Percentiles rank a stretch among this genome's conserved stretches.
phyloP scores from a whole-genome alignment of 176 grass and related monocot species.

The Musa troglodytarum region DNA sequence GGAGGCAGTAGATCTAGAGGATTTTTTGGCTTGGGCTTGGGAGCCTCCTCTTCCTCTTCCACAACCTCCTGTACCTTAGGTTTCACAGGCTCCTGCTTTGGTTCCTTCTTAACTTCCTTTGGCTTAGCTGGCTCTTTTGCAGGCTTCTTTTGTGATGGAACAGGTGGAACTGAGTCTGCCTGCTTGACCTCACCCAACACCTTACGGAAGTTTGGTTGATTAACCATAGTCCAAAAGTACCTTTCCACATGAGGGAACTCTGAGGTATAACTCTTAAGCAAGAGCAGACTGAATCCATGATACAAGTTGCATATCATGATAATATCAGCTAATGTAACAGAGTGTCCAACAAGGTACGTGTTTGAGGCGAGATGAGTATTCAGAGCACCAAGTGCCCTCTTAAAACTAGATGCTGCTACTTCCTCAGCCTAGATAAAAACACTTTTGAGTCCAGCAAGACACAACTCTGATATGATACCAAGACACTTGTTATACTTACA shows the following conservation, averaged over 20 bases:
- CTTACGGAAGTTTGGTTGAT: conserved; percentile 63
- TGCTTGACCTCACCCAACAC: conserved; percentile 54
- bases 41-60: conserved; percentile 65
- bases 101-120: conserved; percentile 55
- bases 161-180: conserved; percentile 39
- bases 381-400: conserved; percentile 57
- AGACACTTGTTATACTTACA: conserved; percentile 27
- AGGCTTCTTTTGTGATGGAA: conserved; percentile 38
- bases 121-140: conserved; percentile 51
- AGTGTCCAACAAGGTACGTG: conserved; percentile 68
- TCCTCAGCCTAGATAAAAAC: conserved; percentile 44
- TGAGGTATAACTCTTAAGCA: conserved; percentile 58
- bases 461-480: neutral
- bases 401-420: conserved; percentile 33
- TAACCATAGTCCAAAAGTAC: conserved; percentile 88
- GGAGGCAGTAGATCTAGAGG: conserved; percentile 74
- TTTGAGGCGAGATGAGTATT: conserved; percentile 65
- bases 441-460: neutral
- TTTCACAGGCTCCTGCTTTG: conserved; percentile 46
- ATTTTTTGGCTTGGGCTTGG: conserved; percentile 76
- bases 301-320: conserved; percentile 75
- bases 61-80: conserved; percentile 33
- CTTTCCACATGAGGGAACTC: conserved; percentile 79
- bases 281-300: conserved; percentile 28
- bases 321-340: conserved; percentile 71